A percentile compares a stretch with the other conserved stretches of the same genome.
phyloP scores from a whole-genome alignment of 768 basidiomycete genomes.

The Lyophyllum atratum region DNA sequence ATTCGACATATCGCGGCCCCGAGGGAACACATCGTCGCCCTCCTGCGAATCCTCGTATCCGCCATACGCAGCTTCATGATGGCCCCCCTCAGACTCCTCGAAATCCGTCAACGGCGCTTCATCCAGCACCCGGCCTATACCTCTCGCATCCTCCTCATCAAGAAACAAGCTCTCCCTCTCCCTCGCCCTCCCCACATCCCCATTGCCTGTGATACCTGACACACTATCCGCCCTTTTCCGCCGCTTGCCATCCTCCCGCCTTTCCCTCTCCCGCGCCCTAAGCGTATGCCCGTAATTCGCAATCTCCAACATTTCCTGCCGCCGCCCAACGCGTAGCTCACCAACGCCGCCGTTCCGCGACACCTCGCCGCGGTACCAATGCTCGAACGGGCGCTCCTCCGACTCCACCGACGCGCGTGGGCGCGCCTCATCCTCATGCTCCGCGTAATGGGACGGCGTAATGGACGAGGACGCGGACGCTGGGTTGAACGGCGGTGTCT shows the following conservation, averaged over 20 bases:
- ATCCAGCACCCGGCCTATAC: conserved; percentile 63
- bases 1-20: conserved; percentile 3
- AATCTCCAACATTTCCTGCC: conserved; percentile 86
- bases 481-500: conserved; percentile 61
- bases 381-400: conserved; percentile 82
- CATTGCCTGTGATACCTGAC: conserved; percentile 49
- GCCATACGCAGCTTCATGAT: conserved; percentile 24
- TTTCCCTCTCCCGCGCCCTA: conserved; percentile 24
- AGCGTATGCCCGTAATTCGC: conserved; percentile 79
- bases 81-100: conserved; percentile 50
- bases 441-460: conserved; percentile 33
- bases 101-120: conserved; percentile 77
- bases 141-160: conserved; percentile 55
- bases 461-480: conserved; percentile 48
- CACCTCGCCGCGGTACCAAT: conserved; percentile 89
- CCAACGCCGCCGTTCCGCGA: conserved; percentile 89
- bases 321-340: conserved; percentile 71
- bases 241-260: conserved; percentile 24
- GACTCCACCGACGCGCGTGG: conserved; percentile 69
- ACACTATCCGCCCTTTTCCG: conserved; percentile 71
- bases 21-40: conserved; percentile 12
- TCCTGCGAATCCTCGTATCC: conserved; percentile 24
- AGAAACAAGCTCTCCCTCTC: conserved; percentile 67
- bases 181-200: conserved; percentile 41
- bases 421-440: conserved; percentile 32